Conservation (phyloP, 1,284 basidiomycete species). For the Vanrija humicola region DNA sequence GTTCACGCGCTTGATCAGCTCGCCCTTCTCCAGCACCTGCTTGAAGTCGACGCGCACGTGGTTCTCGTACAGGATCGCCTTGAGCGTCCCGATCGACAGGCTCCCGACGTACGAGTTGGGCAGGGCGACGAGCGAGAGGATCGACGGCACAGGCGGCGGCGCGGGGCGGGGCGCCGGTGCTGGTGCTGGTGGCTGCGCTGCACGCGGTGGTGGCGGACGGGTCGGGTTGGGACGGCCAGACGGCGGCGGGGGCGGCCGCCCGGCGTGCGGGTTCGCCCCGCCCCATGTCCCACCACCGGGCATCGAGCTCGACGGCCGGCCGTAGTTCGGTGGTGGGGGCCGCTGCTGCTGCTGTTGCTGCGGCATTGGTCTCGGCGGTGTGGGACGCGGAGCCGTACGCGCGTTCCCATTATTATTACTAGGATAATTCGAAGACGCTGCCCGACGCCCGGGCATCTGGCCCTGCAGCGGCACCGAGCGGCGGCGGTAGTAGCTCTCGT, state of each 20-base stretch:
- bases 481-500: slow-evolving; percentile 45
- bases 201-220: slow-evolving; percentile 9
- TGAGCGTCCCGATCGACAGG: slow-evolving; percentile 64
- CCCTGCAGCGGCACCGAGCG: slow-evolving; percentile 38
- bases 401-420: too few species aligned
- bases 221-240: slow-evolving; percentile 8
- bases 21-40: slow-evolving; percentile 53
- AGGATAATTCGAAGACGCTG: neutral
- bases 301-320: neutral
- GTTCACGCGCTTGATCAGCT: slow-evolving; percentile 66
- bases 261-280: too few species aligned
- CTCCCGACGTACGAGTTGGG: slow-evolving; percentile 56
- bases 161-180: slow-evolving; percentile 14
- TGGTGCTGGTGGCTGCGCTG: slow-evolving; percentile 5
- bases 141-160: slow-evolving; percentile 51
- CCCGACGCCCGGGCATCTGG: slow-evolving; percentile 3
- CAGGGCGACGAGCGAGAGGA: slow-evolving; percentile 65
- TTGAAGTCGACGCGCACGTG: slow-evolving; percentile 50
- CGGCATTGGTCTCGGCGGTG: neutral
- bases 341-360: slow-evolving; percentile 10
- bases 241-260: neutral
- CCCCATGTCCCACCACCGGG: too few species aligned
- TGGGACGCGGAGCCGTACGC: neutral
- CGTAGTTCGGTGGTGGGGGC: neutral
- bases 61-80: slow-evolving; percentile 65